A percentile compares a stretch with the other conserved stretches of the same genome.
These are phyloP conservation scores for Pyrrhoderma lamaoense DNA, from an alignment of 1,284 basidiomycete genomes.

Conservation along the genomic window DNA sequence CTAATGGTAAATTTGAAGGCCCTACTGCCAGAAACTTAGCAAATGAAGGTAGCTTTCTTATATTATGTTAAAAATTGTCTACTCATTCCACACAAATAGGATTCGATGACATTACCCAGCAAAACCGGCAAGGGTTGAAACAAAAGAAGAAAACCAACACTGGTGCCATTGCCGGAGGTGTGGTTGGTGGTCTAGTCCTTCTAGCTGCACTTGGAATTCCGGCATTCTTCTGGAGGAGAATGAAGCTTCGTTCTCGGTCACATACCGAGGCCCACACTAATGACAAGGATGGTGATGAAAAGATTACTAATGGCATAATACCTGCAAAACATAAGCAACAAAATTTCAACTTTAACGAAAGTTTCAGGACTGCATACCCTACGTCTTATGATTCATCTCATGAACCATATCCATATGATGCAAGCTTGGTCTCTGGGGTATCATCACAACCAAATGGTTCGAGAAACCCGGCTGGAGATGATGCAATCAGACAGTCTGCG, in stretches of 20 bases:
- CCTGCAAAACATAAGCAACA: too few relatives aligned
- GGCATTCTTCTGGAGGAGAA: conserved; percentile 4
- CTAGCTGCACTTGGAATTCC: not conserved
- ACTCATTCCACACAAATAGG: not conserved
- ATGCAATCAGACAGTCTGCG: not conserved
- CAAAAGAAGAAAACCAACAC: not conserved
- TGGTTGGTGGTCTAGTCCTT: conserved; percentile 11
- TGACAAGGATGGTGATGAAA: too few relatives aligned
- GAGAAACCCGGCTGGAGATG: too few relatives aligned
- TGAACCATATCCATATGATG: too few relatives aligned
- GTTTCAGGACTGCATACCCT: too few relatives aligned
- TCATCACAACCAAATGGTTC: too few relatives aligned
- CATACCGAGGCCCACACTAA: too few relatives aligned
- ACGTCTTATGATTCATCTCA: too few relatives aligned
- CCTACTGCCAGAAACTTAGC: conserved; percentile 5
- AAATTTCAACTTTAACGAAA: too few relatives aligned
- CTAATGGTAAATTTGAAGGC: conserved; percentile 8
- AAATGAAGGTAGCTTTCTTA: conserved; percentile 3
- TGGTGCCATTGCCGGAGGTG: conserved; percentile 15
- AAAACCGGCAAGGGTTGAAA: not conserved
- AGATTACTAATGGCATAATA: too few relatives aligned
- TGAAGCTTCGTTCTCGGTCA: too few relatives aligned
- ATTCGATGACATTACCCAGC: conserved; percentile 9
- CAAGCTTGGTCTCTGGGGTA: too few relatives aligned
- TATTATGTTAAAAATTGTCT: not conserved